Conservation (phyloP, 2,329 filamentous ascomycete species). For the Dactylellina haptotyla region DNA sequence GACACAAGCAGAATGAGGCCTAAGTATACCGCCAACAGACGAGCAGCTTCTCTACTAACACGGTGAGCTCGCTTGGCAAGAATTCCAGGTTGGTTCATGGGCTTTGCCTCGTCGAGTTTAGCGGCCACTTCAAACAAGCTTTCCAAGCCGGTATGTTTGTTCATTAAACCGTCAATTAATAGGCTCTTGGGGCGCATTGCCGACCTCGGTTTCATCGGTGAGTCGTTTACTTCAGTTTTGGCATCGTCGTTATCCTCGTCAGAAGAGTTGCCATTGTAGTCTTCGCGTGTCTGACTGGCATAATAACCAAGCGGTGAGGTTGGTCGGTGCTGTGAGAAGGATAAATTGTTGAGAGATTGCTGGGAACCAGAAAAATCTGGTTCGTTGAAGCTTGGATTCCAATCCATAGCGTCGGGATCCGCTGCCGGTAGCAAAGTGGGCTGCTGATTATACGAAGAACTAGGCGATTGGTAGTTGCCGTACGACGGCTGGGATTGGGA, state of each 20-base stretch:
- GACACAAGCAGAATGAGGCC: conserved; percentile 41
- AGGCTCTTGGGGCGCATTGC: conserved; percentile 33
- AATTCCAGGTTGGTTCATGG: conserved; percentile 47
- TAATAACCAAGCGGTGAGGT: conserved; percentile 37
- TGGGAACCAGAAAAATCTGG: neutral
- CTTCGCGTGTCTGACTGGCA: neutral
- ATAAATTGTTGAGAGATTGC: conserved; percentile 23
- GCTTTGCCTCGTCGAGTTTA: conserved; percentile 38
- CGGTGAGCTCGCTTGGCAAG: conserved; percentile 44
- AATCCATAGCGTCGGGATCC: conserved; percentile 52
- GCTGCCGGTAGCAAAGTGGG: conserved; percentile 9
- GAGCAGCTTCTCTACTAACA: conserved; percentile 38
- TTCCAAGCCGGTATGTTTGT: conserved; percentile 39
- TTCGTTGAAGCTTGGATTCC: conserved; percentile 33
- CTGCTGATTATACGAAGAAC: neutral
- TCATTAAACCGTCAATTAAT: conserved; percentile 38
- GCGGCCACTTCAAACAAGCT: conserved; percentile 48
- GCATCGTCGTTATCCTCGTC: conserved; percentile 33
- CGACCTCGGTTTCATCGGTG: conserved; percentile 25
- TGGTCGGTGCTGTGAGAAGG: conserved; percentile 33
- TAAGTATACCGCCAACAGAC: conserved; percentile 37
- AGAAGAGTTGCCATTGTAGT: conserved; percentile 10
- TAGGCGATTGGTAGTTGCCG: conserved; percentile 1
- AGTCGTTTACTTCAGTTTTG: conserved; percentile 45
- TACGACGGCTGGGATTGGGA: neutral